Evolutionary conservation across 352 stramenopile species (phyloP).

Genomic region (Phytopythium ostracodes): DNA sequence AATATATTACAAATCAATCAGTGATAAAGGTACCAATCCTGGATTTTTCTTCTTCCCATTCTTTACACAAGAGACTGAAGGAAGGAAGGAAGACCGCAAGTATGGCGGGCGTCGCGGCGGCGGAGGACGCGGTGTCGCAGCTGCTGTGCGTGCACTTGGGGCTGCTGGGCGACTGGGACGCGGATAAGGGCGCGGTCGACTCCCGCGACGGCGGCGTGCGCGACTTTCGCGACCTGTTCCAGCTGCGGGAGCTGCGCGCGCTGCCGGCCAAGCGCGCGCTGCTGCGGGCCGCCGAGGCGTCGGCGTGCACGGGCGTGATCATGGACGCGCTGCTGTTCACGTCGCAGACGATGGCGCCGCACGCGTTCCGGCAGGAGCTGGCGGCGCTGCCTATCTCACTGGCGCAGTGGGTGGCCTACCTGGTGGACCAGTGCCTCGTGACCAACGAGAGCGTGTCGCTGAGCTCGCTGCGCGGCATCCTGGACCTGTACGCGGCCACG

Average conservation of each 20-base stretch:
- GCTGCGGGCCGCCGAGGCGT: constrained; percentile 40
- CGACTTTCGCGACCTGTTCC: constrained; percentile 55
- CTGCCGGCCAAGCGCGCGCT: constrained; percentile 45
- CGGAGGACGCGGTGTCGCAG: constrained; percentile 52
- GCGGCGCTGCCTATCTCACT: constrained; percentile 28
- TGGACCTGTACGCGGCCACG: constrained; percentile 47
- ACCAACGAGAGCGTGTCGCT: constrained; percentile 46
- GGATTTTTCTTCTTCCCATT: neutral
- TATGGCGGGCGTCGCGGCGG: constrained; percentile 7
- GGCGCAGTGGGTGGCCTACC: constrained; percentile 69
- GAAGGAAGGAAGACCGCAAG: neutral
- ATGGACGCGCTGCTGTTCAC: constrained; percentile 74
- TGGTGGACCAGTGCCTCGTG: constrained; percentile 49
- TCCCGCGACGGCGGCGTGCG: constrained; percentile 10
- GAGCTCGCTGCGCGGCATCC: constrained; percentile 29
- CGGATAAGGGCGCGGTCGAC: neutral
- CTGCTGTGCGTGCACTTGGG: constrained; percentile 87
- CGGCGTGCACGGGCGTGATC: constrained; percentile 51
- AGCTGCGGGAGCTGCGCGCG: constrained; percentile 27
- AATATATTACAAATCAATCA: neutral
- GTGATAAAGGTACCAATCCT: neutral
- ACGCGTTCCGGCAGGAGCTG: constrained; percentile 47
- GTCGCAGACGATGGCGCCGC: constrained; percentile 67
- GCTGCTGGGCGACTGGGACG: constrained; percentile 30
- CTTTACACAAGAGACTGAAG: neutral